phyloP scores from a whole-genome alignment of 192 early-diverging fungal species.

The Neocallimastix lanati region DNA sequence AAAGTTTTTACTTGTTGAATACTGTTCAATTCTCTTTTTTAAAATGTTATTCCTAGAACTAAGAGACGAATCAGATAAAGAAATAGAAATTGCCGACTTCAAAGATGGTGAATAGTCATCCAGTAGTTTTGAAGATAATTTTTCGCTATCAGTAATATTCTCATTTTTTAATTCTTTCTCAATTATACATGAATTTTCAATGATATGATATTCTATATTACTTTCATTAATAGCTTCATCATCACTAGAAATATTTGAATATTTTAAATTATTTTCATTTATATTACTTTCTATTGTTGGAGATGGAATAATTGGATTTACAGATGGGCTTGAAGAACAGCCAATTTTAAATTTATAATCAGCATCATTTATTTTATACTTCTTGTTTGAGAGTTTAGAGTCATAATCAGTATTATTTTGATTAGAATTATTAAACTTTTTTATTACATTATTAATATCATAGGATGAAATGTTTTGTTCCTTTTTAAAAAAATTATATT shows the following conservation, averaged over 20 bases:
- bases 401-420: not conserved
- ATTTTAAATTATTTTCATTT: not conserved
- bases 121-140: not conserved
- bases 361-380: not conserved
- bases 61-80: not conserved
- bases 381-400: not conserved
- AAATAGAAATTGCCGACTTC: not conserved
- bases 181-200: not conserved
- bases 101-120: not conserved
- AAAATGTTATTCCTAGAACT: not conserved
- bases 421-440: not conserved
- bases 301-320: no score
- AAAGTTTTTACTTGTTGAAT: not conserved
- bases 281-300: not conserved
- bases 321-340: no score
- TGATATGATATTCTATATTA: not conserved
- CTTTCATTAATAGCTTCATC: no score
- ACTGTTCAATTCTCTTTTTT: not conserved
- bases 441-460: not conserved
- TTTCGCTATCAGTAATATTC: not conserved
- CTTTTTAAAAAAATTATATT: not conserved
- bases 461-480: not conserved
- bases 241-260: no score
- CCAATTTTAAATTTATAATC: no score
- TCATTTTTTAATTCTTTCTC: not conserved